Percentiles rank a stretch among this genome's conserved stretches.
Evolutionary conservation across 805 yeast species (phyloP).

Genomic region (Saturnispora gosingensis): DNA sequence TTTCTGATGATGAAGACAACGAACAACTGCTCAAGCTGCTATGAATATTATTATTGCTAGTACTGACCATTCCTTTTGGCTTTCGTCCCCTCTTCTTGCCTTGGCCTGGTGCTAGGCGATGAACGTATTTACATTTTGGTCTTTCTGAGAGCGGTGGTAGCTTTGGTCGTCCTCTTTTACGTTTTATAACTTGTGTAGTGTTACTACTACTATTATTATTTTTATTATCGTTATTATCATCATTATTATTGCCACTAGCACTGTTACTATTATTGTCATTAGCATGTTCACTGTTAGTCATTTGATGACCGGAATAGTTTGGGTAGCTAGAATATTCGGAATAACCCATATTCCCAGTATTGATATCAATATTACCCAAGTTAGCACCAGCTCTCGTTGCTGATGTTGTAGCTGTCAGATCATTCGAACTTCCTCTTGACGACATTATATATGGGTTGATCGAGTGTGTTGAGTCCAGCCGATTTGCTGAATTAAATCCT

Average conservation of each 20-base stretch:
- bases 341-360: not conserved
- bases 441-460: not conserved
- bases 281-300: not conserved
- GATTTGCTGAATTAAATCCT: not conserved
- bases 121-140: conserved; percentile 19
- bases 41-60: not conserved
- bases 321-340: not conserved
- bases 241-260: not conserved
- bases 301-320: not conserved
- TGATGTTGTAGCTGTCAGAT: not conserved
- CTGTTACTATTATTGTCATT: not conserved
- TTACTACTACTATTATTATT: not conserved
- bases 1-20: conserved; percentile 12
- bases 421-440: not conserved
- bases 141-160: conserved; percentile 22
- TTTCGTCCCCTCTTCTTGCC: conserved; percentile 14
- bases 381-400: not conserved
- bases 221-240: not conserved
- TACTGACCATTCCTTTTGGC: conserved; percentile 4
- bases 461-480: not conserved
- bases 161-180: conserved; percentile 25
- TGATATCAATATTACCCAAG: not conserved
- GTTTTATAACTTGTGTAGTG: conserved; percentile 8
- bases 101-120: conserved; percentile 6
- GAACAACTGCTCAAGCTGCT: conserved; percentile 5